Conservation (phyloP, 345 rosid genomes). For the Salix dunnii region DNA sequence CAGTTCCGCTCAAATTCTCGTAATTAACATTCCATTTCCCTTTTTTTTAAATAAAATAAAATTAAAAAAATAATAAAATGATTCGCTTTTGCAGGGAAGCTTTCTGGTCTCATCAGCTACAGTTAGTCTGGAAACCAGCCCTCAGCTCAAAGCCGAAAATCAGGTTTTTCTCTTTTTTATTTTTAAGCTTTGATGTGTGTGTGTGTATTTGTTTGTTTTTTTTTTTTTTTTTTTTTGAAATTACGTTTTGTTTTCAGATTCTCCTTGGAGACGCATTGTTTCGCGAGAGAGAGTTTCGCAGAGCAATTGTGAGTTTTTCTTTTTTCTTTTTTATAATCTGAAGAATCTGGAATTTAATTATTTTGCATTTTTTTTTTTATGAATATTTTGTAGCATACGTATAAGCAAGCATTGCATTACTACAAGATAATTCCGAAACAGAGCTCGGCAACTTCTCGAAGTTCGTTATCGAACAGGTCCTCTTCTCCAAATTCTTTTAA, state of each 20-base stretch:
- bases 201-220: no score
- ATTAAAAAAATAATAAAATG: background rate
- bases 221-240: no score
- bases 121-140: conserved; percentile 61
- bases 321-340: background rate
- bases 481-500: conserved; percentile 77
- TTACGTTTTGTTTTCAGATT: conserved; percentile 44
- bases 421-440: conserved; percentile 72
- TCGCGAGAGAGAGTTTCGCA: conserved; percentile 72
- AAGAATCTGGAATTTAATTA: background rate
- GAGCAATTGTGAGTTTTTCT: conserved; percentile 70
- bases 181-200: background rate
- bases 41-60: conserved; percentile 9
- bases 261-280: conserved; percentile 81
- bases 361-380: background rate
- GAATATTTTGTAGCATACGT: conserved; percentile 49
- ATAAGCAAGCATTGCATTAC: conserved; percentile 85
- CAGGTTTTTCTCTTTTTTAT: conserved; percentile 37
- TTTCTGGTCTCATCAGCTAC: conserved; percentile 82
- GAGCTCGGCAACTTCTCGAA: conserved; percentile 56
- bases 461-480: conserved; percentile 67
- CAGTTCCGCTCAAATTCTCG: conserved; percentile 82
- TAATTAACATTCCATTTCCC: conserved; percentile 19
- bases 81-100: conserved; percentile 49
- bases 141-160: conserved; percentile 87